Evolutionary conservation across 331 rosid genomes (phyloP).

Genomic region (Pyracantha coccinea): DNA sequence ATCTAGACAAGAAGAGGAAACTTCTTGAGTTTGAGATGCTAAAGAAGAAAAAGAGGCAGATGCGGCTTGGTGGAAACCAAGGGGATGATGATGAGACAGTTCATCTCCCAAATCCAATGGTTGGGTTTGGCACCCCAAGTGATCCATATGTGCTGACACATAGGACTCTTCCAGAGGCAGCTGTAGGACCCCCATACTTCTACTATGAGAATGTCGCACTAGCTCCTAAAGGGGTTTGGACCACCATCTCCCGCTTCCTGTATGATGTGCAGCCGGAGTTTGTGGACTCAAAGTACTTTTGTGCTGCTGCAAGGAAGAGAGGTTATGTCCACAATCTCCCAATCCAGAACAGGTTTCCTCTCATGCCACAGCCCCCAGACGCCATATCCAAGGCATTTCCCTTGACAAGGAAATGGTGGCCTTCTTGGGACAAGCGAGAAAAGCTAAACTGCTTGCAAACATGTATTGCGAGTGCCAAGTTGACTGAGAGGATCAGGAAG

Average conservation of each 20-base stretch:
- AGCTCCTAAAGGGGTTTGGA: conserved; percentile 96
- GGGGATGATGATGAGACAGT: conserved; percentile 60
- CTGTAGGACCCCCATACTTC: conserved; percentile 82
- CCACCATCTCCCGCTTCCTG: conserved; percentile 70
- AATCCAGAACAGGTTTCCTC: conserved; percentile 57
- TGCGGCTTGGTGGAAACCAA: conserved; percentile 22
- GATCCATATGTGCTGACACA: conserved; percentile 25
- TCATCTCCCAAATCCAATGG: conserved; percentile 81
- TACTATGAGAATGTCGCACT: conserved; percentile 93
- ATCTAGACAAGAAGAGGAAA: conserved; percentile 41
- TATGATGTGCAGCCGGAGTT: conserved; percentile 83
- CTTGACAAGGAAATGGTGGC: conserved; percentile 90
- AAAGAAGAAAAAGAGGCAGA: conserved; percentile 48
- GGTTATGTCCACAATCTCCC: conserved; percentile 98
- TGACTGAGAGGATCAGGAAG: conserved; percentile 67
- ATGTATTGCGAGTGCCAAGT: conserved; percentile 55
- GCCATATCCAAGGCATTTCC: conserved; percentile 77
- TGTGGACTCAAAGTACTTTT: conserved; percentile 84
- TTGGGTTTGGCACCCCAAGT: conserved; percentile 79
- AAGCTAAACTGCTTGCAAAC: conserved; percentile 83
- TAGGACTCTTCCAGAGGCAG: conserved; percentile 59
- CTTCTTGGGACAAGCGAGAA: conserved; percentile 74
- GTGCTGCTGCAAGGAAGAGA: conserved; percentile 91
- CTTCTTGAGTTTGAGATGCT: conserved; percentile 34
- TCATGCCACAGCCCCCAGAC: conserved; percentile 71